Base-by-base conservation (phyloP, 345 rosid species). In the Camelina sativa region DNA sequence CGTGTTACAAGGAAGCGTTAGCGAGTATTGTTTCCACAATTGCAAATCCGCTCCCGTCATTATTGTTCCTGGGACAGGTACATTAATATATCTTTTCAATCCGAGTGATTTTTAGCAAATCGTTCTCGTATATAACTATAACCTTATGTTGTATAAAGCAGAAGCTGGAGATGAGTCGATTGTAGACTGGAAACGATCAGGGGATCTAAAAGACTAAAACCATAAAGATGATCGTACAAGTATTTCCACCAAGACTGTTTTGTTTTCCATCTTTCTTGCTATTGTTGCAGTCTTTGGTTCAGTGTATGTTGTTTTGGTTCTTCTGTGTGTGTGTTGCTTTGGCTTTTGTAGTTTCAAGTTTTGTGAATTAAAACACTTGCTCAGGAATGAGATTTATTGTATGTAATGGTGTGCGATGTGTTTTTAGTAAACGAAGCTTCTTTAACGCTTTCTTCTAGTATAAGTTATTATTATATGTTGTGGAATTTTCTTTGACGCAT, bases 51-150 rank as follows among this genome's bases (percentile, higher is more conserved):
- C 98, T 48, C 98, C 97, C 0, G 77, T 90, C 74, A 79, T 85
- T 30, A 80, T 85, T 11, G 97, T 93, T 55, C 98, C 98, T 7
- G 97, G 92, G 9, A 84, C 80, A 91, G 97, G 98, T 90, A 73
- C 79, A 4, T 22, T 12, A 2, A 11, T 30, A 62, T 0, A 62
- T 28, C 30, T 32, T 32, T 16, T 16, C 12, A 68, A 68, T 11
- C 3, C 4, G 1, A 56, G 57, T 10, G 10, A 9, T 61, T 50
- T 47, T 47, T 34, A 13, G 10, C 2, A 44, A 64, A 11, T 57
- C 0, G 4, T 48, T 68, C 30, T 28, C 43, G 65, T 34, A 40
- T 57, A 46, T 58, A 23, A 69, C 65, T 9, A 23, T 19, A 55
- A 63, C 19, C 28, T 64, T 71, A 32, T 73, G 52, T 40, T 59